Evolutionary conservation across 2,329 filamentous ascomycete genomes (phyloP).

Genomic region (Allantophomopsis lycopodina): DNA sequence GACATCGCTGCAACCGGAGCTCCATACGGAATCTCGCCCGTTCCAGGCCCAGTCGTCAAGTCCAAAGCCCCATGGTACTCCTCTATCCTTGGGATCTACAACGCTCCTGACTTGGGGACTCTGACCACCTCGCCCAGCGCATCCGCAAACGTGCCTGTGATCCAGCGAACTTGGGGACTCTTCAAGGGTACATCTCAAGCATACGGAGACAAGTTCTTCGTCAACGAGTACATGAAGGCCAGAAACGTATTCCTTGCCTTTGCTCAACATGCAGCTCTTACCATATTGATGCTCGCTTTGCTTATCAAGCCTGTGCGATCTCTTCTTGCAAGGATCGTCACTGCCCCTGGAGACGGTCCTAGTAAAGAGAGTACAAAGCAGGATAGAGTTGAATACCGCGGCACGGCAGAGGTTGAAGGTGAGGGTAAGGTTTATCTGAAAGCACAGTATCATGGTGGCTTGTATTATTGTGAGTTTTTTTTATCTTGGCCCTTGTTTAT

Average conservation of each 20-base stretch:
- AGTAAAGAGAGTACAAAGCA: constrained; percentile 36
- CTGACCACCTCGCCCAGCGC: constrained; percentile 37
- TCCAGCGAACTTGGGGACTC: constrained; percentile 51
- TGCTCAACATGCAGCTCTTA: constrained; percentile 31
- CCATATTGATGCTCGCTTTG: constrained; percentile 26
- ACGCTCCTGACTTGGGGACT: constrained; percentile 36
- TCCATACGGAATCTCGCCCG: constrained; percentile 44
- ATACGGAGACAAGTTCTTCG: constrained; percentile 50
- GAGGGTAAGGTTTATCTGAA: constrained; percentile 26
- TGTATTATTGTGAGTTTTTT: constrained; percentile 46
- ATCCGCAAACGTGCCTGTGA: constrained; percentile 35
- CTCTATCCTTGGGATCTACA: constrained; percentile 33
- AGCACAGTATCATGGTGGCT: constrained; percentile 41
- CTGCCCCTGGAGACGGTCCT: constrained; percentile 40
- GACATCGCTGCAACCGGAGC: constrained; percentile 29
- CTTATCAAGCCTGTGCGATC: constrained; percentile 21
- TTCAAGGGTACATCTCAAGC: constrained; percentile 22
- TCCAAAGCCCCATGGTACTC: constrained; percentile 25
- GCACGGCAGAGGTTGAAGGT: constrained; percentile 45
- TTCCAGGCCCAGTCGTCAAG: constrained; percentile 21
- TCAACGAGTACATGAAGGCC: constrained; percentile 36
- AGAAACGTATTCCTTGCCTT: constrained; percentile 35
- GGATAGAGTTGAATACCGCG: constrained; percentile 49
- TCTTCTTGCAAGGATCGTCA: constrained; percentile 28
- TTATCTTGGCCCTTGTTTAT: background rate